phyloP scores from a whole-genome alignment of 441 rosid genomes.

The Melianthus villosus region DNA sequence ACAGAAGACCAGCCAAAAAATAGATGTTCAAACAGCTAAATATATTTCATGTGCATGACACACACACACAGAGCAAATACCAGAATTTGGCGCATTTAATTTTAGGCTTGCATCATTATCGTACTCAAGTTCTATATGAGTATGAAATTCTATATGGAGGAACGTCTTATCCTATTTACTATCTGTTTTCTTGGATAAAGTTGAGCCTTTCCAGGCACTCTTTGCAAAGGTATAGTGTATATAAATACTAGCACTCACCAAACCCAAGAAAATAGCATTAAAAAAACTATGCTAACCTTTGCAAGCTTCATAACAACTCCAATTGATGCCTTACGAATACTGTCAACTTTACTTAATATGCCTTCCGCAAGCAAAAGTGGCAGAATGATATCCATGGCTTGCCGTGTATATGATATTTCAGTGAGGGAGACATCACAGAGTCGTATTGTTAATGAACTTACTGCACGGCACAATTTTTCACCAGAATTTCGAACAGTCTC shows the following conservation, averaged over 20 bases:
- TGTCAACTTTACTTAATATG: constrained; percentile 76
- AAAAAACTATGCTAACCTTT: constrained; percentile 40
- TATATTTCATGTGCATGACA: too few relatives aligned
- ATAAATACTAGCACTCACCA: too few relatives aligned
- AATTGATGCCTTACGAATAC: constrained; percentile 80
- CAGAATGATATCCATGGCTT: constrained; percentile 70
- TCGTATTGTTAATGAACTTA: constrained; percentile 71
- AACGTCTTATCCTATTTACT: too few relatives aligned
- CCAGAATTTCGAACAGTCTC: constrained; percentile 97
- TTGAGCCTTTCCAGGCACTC: not conserved
- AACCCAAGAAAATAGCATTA: constrained; percentile 8
- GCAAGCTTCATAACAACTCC: constrained; percentile 96
- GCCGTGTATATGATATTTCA: constrained; percentile 54
- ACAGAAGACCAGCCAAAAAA: too few relatives aligned
- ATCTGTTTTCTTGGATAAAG: too few relatives aligned
- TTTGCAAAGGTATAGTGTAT: too few relatives aligned
- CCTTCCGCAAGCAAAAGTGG: constrained; percentile 87
- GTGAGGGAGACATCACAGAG: constrained; percentile 85
- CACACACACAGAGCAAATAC: too few relatives aligned
- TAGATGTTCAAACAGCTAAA: too few relatives aligned
- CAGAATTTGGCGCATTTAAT: too few relatives aligned
- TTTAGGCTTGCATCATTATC: too few relatives aligned
- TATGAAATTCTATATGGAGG: too few relatives aligned
- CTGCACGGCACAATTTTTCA: constrained; percentile 65
- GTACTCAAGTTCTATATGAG: too few relatives aligned